A percentile compares a stretch with the other conserved stretches of the same genome.
Conservation (phyloP, 1,284 basidiomycete genomes). For the Sphaerobolus stellatus region DNA sequence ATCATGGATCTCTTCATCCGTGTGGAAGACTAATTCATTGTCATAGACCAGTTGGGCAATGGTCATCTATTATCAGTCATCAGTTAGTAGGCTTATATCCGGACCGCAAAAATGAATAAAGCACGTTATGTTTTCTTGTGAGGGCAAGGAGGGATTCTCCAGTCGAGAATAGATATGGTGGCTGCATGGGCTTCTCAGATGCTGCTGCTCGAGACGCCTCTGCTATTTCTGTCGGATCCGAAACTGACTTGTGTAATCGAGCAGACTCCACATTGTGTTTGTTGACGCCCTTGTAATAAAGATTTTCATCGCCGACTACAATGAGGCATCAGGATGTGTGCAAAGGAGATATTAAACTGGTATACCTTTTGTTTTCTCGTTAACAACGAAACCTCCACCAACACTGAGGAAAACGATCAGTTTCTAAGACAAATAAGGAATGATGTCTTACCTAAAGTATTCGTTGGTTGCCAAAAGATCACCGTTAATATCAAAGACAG, state of each 20-base stretch:
- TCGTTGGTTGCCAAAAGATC: slow-evolving; percentile 92
- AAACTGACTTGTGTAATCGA: slow-evolving; percentile 52
- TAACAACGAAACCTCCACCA: slow-evolving; percentile 89
- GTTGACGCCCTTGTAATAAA: slow-evolving; percentile 96
- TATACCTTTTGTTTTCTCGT: slow-evolving; percentile 80
- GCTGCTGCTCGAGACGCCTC: slow-evolving; percentile 17
- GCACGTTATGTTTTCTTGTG: slow-evolving; percentile 81
- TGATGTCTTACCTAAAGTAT: slow-evolving; percentile 68
- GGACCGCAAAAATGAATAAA: slow-evolving; percentile 13
- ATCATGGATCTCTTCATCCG: slow-evolving; percentile 71
- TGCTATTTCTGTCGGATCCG: slow-evolving; percentile 15
- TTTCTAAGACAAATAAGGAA: slow-evolving; percentile 16
- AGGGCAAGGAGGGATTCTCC: slow-evolving; percentile 76
- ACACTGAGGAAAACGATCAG: slow-evolving; percentile 48
- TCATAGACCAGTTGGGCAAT: slow-evolving; percentile 95
- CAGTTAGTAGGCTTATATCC: neutral
- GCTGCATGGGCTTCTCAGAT: slow-evolving; percentile 42
- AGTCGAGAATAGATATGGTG: slow-evolving; percentile 83
- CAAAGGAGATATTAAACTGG: neutral
- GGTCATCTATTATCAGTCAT: slow-evolving; percentile 60
- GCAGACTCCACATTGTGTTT: slow-evolving; percentile 76
- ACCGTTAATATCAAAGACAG: slow-evolving; percentile 78
- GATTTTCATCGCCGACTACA: slow-evolving; percentile 79
- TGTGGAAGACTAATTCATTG: slow-evolving; percentile 83
- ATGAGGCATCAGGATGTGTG: slow-evolving; percentile 2